Evolutionary conservation across 1,139 yeast genomes (phyloP).

Genomic region (Nakaseomyces bracarensis): DNA sequence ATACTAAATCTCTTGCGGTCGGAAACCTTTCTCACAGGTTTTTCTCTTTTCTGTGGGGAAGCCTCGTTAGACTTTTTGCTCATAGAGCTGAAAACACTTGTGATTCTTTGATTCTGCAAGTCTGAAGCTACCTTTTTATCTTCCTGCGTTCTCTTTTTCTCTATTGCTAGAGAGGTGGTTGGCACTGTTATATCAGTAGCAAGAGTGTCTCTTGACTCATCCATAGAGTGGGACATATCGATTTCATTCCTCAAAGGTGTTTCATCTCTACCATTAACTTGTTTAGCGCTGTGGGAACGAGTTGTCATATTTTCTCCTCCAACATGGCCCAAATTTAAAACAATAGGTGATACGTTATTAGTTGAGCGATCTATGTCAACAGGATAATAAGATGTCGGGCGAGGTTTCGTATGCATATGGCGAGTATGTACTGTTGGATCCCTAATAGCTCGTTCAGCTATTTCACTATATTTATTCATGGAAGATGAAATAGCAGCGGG

Average conservation of each 20-base stretch:
- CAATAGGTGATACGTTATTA: conserved; percentile 1
- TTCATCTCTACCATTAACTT: neutral
- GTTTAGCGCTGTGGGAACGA: neutral
- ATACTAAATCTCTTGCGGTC: conserved; percentile 24
- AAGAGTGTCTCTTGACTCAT: neutral
- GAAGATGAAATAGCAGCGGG: neutral
- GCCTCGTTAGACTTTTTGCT: neutral
- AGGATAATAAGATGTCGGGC: conserved; percentile 9
- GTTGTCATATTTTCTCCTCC: neutral
- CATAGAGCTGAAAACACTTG: conserved; percentile 2
- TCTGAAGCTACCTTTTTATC: neutral
- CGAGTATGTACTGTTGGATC: neutral
- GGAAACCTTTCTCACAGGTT: conserved; percentile 6
- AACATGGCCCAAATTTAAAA: neutral
- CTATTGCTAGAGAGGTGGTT: neutral
- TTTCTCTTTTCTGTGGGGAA: neutral
- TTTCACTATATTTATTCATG: neutral
- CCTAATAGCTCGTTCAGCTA: neutral
- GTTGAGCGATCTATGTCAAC: conserved; percentile 5
- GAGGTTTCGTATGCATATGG: conserved; percentile 5
- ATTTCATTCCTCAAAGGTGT: neutral
- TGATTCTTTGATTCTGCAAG: neutral
- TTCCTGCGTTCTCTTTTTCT: neutral
- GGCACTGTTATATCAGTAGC: neutral
- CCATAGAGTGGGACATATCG: neutral